A percentile compares a stretch with the other conserved stretches of the same genome.
Evolutionary conservation across 768 basidiomycete species (phyloP).

Genomic region (Mycena filopes): DNA sequence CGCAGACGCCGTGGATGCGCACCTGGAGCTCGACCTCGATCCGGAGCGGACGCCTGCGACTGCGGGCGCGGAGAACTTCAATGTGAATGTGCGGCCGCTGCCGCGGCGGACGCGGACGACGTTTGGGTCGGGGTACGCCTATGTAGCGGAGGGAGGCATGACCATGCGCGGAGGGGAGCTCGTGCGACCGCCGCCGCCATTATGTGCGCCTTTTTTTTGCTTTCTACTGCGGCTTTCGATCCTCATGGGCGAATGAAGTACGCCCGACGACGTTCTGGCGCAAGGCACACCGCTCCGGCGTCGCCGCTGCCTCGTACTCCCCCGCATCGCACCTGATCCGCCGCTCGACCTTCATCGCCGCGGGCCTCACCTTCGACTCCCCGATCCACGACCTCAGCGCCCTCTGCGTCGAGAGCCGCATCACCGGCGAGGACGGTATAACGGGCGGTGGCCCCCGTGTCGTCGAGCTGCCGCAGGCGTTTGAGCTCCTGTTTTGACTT

Average conservation of each 20-base stretch:
- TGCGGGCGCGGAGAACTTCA: conserved; percentile 42
- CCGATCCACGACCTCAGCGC: conserved; percentile 72
- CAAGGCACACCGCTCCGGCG: conserved; percentile 76
- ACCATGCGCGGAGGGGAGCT: conserved; percentile 57
- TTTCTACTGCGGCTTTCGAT: not conserved
- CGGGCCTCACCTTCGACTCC: conserved; percentile 73
- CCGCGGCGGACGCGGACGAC: conserved; percentile 45
- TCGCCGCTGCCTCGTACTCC: conserved; percentile 76
- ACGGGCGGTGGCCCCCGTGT: conserved; percentile 17
- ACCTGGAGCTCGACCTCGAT: too few species aligned
- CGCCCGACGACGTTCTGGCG: conserved; percentile 89
- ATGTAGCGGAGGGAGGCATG: conserved; percentile 26
- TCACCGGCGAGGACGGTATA: conserved; percentile 27
- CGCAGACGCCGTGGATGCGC: not conserved
- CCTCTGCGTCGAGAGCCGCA: conserved; percentile 53
- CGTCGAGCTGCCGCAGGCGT: conserved; percentile 29
- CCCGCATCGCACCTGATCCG: conserved; percentile 80
- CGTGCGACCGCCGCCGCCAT: conserved; percentile 69
- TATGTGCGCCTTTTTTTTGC: conserved; percentile 58
- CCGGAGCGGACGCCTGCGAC: conserved; percentile 11
- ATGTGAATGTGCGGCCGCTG: conserved; percentile 19
- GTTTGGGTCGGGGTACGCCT: conserved; percentile 35
- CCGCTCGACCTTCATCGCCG: conserved; percentile 82
- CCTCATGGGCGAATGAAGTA: conserved; percentile 51
- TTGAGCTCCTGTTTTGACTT: conserved; percentile 26